Evolutionary conservation across 2,329 filamentous ascomycete species (phyloP).

Genomic region (Fusarium poae): DNA sequence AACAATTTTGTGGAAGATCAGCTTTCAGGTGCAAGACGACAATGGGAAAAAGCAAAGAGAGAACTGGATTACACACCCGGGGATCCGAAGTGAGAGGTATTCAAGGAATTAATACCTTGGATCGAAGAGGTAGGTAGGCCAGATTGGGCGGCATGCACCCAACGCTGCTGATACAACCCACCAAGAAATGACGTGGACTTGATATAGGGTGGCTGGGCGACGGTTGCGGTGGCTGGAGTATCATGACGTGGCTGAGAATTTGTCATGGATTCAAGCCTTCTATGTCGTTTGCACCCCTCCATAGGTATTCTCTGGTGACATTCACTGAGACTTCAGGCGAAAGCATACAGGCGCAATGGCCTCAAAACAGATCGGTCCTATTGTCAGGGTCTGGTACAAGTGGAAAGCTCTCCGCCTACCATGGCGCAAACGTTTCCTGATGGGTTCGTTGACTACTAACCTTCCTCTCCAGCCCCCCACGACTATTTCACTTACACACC

Average conservation of each 20-base stretch:
- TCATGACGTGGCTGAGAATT: conserved; percentile 25
- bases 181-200: conserved; percentile 47
- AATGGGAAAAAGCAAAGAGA: conserved; percentile 14
- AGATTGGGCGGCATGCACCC: conserved; percentile 37
- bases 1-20: conserved; percentile 1
- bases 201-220: conserved; percentile 33
- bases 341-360: conserved; percentile 50
- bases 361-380: conserved; percentile 54
- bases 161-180: conserved; percentile 11
- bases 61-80: conserved; percentile 23
- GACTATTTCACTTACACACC: conserved; percentile 39
- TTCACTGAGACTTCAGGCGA: conserved; percentile 10
- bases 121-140: conserved; percentile 12
- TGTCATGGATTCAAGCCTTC: conserved; percentile 32
- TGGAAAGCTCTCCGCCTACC: conserved; percentile 74
- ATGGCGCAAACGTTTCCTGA: conserved; percentile 73
- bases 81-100: conserved; percentile 37
- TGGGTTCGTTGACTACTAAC: conserved; percentile 63
- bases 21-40: conserved; percentile 12
- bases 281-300: conserved; percentile 33
- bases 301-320: conserved; percentile 13
- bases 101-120: conserved; percentile 18
- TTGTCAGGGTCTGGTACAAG: conserved; percentile 65
- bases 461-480: conserved; percentile 6
- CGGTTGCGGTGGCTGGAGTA: conserved; percentile 35